phyloP scores from a whole-genome alignment of 495 filamentous ascomycete species.

The Penicillium paradoxum region DNA sequence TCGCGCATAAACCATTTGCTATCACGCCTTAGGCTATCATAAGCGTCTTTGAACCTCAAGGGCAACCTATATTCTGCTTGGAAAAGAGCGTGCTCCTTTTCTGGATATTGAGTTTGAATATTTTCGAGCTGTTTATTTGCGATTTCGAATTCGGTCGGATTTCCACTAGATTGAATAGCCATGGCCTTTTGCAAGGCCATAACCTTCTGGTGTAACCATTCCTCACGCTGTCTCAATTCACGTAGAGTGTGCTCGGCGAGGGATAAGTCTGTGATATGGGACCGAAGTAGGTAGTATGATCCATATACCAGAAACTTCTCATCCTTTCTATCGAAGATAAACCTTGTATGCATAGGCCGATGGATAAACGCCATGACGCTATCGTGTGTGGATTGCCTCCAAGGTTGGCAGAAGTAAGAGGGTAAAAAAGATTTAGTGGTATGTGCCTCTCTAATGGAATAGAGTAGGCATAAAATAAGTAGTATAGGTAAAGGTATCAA shows the following conservation, averaged over 20 bases:
- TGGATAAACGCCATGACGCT: no score
- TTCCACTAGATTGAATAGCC: background rate
- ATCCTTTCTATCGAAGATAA: background rate
- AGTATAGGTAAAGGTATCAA: background rate
- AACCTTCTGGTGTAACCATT: background rate
- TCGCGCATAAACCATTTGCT: slow-evolving; percentile 6
- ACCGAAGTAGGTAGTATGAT: no score
- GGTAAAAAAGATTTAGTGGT: no score
- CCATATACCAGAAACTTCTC: background rate
- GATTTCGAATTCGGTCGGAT: background rate
- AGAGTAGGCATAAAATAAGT: no score
- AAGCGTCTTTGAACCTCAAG: background rate
- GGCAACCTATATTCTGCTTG: background rate
- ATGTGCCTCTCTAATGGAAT: no score
- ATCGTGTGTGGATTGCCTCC: no score
- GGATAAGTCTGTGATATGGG: background rate
- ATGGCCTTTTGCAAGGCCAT: slow-evolving; percentile 2
- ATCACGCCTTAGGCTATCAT: slow-evolving; percentile 1
- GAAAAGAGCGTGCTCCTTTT: background rate
- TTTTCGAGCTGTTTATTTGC: background rate
- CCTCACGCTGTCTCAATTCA: background rate
- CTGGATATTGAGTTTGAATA: background rate
- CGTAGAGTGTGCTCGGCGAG: slow-evolving; percentile 1
- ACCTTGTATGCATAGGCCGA: no score
- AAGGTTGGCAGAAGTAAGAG: no score